Percentiles rank a stretch among this genome's conserved stretches.
These are phyloP conservation scores for Apiospora arundinis DNA, from an alignment of 2,329 filamentous ascomycete species.

Conservation along the genomic window DNA sequence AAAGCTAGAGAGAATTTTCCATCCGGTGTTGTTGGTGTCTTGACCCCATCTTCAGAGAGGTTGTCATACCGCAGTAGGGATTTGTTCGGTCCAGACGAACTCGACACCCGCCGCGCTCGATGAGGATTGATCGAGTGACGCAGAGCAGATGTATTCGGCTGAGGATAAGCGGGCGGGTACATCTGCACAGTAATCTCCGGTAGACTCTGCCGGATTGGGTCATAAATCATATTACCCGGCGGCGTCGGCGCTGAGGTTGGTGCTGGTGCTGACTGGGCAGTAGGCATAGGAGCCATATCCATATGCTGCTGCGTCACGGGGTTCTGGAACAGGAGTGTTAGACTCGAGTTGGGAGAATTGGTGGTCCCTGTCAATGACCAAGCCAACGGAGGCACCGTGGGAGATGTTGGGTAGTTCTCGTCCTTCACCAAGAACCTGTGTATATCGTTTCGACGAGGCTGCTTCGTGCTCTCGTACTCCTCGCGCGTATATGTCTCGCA, in stretches of 20 bases:
- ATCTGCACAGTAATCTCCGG: constrained; percentile 53
- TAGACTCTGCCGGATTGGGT: constrained; percentile 63
- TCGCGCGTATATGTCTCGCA: constrained; percentile 72
- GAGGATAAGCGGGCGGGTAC: constrained; percentile 56
- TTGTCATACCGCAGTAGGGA: constrained; percentile 34
- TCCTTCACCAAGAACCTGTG: constrained; percentile 49
- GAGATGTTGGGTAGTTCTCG: constrained; percentile 53
- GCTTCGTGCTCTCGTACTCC: constrained; percentile 77
- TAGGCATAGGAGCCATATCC: neutral
- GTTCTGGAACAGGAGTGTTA: constrained; percentile 81
- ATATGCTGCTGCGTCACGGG: constrained; percentile 31
- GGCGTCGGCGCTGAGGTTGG: constrained; percentile 53
- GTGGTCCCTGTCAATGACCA: constrained; percentile 90
- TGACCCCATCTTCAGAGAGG: constrained; percentile 40
- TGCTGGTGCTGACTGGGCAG: constrained; percentile 28
- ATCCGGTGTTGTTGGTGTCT: constrained; percentile 39
- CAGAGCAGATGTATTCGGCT: constrained; percentile 55
- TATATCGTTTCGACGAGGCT: constrained; percentile 50
- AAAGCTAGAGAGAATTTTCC: constrained; percentile 36
- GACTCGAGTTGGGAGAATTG: constrained; percentile 82
- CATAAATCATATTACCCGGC: constrained; percentile 65
- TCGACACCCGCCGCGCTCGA: constrained; percentile 8
- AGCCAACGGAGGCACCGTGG: constrained; percentile 66
- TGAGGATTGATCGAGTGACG: constrained; percentile 48
- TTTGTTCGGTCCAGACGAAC: constrained; percentile 13